These are phyloP conservation scores for Colletotrichum shisoi DNA, from an alignment of 2,329 filamentous ascomycete genomes.

Conservation along the genomic window DNA sequence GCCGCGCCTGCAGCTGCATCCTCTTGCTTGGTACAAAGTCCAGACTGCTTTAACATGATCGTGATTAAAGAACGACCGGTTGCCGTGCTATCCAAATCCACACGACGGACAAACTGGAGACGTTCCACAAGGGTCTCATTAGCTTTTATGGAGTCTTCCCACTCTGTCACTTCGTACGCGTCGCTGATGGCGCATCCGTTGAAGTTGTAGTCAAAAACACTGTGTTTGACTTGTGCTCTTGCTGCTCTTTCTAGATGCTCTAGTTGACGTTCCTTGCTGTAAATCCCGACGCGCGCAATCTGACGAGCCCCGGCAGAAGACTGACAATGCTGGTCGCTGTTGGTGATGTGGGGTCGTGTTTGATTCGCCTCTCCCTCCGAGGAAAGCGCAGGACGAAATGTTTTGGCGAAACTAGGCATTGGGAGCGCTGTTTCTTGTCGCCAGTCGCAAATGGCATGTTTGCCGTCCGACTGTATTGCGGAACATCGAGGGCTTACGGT, in stretches of 20 bases:
- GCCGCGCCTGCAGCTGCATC: not conserved
- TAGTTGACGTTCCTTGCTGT: not conserved
- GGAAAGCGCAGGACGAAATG: not conserved
- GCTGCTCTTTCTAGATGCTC: not conserved
- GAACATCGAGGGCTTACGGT: not conserved
- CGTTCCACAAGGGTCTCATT: not conserved
- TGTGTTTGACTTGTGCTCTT: not conserved
- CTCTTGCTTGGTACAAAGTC: not conserved
- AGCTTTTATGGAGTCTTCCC: not conserved
- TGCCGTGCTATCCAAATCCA: not conserved
- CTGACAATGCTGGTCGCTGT: not conserved
- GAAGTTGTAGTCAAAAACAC: not conserved
- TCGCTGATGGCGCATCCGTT: not conserved
- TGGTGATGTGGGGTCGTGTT: not conserved
- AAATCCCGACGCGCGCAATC: not conserved
- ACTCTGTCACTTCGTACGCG: not conserved
- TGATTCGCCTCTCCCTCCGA: not conserved
- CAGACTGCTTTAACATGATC: not conserved
- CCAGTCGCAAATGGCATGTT: not conserved
- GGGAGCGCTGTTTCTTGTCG: not conserved
- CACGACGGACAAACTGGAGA: not conserved
- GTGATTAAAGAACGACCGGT: slow-evolving; percentile 13
- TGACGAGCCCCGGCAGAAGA: not conserved
- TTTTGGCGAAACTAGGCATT: not conserved
- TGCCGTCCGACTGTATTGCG: not conserved